Conservation (phyloP, 2,329 filamentous ascomycete species). For the Xylariaceae sp. region DNA sequence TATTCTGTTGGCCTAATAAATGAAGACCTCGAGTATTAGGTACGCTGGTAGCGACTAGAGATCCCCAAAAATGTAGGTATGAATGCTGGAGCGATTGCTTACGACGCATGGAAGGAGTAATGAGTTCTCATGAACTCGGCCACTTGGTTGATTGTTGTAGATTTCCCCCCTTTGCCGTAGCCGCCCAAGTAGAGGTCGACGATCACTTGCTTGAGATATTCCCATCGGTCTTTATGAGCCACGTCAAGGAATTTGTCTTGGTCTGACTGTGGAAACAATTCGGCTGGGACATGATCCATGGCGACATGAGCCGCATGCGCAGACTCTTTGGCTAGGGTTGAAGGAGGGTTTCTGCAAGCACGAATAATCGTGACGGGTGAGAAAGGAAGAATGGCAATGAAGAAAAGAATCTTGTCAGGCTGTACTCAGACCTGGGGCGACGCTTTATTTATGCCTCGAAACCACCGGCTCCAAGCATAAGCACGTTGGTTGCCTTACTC, state of each 20-base stretch:
- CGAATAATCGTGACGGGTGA: no score
- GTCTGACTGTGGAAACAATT: conserved; percentile 1
- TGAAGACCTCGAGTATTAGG: neutral
- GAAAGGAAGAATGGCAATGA: no score
- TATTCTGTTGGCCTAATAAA: neutral
- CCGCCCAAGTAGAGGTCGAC: conserved; percentile 4
- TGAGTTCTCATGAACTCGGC: conserved; percentile 9
- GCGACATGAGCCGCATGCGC: no score
- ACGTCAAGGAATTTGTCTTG: conserved; percentile 1
- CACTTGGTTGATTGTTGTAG: neutral
- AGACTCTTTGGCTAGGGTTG: no score
- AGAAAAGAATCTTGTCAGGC: no score
- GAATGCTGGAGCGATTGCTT: neutral
- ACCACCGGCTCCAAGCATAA: no score
- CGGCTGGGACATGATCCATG: neutral
- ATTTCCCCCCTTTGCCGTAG: neutral
- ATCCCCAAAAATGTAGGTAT: neutral
- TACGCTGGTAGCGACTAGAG: neutral
- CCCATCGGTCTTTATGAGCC: conserved; percentile 6
- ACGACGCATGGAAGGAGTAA: conserved; percentile 17
- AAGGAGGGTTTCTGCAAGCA: no score
- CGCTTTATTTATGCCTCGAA: no score
- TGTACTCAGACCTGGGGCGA: no score
- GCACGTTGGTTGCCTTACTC: no score
- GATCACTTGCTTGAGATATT: conserved; percentile 4